These are phyloP conservation scores for Nothophaeocryptopus gaeumannii DNA, from an alignment of 2,329 filamentous ascomycete species.

Conservation along the genomic window DNA sequence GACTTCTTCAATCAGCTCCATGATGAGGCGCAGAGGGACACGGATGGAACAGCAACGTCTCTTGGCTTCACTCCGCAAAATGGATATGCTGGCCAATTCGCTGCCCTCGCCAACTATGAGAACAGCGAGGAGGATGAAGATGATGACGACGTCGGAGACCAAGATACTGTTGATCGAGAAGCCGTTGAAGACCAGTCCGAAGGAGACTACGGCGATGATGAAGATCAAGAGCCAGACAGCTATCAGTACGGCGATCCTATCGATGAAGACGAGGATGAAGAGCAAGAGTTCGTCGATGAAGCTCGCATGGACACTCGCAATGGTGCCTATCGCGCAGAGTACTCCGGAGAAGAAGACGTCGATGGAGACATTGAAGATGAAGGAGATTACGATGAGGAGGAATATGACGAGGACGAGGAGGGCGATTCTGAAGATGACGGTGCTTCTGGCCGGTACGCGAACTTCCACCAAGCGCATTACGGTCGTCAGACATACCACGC, in stretches of 20 bases:
- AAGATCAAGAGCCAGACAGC: slow-evolving; percentile 13
- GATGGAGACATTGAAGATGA: slow-evolving; percentile 13
- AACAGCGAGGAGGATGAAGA: slow-evolving; percentile 6
- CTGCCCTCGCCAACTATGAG: slow-evolving; percentile 11
- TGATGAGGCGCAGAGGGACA: not conserved
- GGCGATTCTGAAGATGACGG: slow-evolving; percentile 7
- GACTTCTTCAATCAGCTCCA: slow-evolving; percentile 10
- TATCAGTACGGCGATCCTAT: slow-evolving; percentile 15
- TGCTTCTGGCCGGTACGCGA: slow-evolving; percentile 10
- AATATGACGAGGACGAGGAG: slow-evolving; percentile 12
- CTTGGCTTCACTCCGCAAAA: not conserved
- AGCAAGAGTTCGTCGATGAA: slow-evolving; percentile 5
- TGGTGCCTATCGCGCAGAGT: slow-evolving; percentile 5
- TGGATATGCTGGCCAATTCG: slow-evolving; percentile 11
- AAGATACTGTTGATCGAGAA: slow-evolving; percentile 13
- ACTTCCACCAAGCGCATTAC: slow-evolving; percentile 7
- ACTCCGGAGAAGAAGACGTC: slow-evolving; percentile 7
- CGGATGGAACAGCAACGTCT: not conserved
- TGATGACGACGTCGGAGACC: slow-evolving; percentile 19
- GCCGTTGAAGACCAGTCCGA: slow-evolving; percentile 7
- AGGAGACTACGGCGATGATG: slow-evolving; percentile 10
- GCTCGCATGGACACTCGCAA: slow-evolving; percentile 6
- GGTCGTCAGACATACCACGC: slow-evolving; percentile 7
- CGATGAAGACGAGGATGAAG: slow-evolving; percentile 19
- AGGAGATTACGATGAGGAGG: slow-evolving; percentile 9